Conservation (phyloP, 129 eudicot species). For the Flaveria ramosissima region DNA sequence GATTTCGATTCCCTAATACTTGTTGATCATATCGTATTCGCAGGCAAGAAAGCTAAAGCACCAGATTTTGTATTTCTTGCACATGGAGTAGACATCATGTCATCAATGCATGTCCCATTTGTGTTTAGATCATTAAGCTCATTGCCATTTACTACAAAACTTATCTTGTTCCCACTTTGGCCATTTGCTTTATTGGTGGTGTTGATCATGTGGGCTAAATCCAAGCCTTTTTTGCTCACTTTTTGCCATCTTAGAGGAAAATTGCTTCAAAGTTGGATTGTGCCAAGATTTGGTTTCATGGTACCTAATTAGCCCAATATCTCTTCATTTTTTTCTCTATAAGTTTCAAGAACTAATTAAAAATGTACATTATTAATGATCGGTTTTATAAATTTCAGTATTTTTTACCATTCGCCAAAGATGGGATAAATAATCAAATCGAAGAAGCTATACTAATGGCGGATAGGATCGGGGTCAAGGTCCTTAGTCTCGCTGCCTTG, state of each 20-base stretch:
- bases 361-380: neutral
- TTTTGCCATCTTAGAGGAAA: slow-evolving; percentile 64
- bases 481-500: slow-evolving; percentile 77
- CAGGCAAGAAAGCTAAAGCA: slow-evolving; percentile 54
- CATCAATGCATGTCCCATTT: slow-evolving; percentile 62
- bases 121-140: slow-evolving; percentile 66
- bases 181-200: slow-evolving; percentile 44
- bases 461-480: slow-evolving; percentile 77
- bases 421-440: slow-evolving; percentile 73
- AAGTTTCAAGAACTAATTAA: neutral
- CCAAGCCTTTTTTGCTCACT: slow-evolving; percentile 56
- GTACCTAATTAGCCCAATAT: slow-evolving; percentile 21
- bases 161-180: slow-evolving; percentile 57
- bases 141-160: slow-evolving; percentile 50
- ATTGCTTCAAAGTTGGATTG: slow-evolving; percentile 60
- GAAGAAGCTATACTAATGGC: slow-evolving; percentile 84
- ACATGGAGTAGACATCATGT: slow-evolving; percentile 60
- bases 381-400: slow-evolving; percentile 49
- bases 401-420: slow-evolving; percentile 72
- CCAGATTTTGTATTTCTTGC: slow-evolving; percentile 86
- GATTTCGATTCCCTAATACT: slow-evolving; percentile 2
- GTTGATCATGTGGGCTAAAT: slow-evolving; percentile 61
- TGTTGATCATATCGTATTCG: slow-evolving; percentile 4
- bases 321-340: neutral
- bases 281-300: slow-evolving; percentile 81